phyloP scores from a whole-genome alignment of 441 rosid genomes.

The Eruca vesicaria region DNA sequence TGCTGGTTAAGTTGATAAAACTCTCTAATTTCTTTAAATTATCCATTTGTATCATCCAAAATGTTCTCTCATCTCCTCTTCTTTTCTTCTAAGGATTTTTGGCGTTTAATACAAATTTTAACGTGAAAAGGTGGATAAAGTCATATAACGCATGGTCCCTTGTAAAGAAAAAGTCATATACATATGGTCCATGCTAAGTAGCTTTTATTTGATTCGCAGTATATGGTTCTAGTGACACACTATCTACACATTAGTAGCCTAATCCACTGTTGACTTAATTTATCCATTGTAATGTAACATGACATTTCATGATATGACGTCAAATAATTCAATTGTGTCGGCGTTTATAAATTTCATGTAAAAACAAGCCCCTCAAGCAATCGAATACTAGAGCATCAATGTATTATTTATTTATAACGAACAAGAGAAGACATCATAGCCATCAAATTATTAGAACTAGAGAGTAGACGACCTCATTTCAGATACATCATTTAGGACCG shows the following conservation, averaged over 20 bases:
- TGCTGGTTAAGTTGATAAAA: slow-evolving; percentile 18
- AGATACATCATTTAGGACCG: not conserved
- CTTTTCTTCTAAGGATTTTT: not conserved
- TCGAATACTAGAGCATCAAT: not conserved
- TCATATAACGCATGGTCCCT: slow-evolving; percentile 17
- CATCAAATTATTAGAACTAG: not conserved
- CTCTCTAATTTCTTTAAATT: slow-evolving; percentile 24
- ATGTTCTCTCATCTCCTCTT: not conserved
- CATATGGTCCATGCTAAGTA: slow-evolving; percentile 20
- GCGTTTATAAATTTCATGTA: not conserved
- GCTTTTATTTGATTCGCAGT: slow-evolving; percentile 27
- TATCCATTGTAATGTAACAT: not conserved
- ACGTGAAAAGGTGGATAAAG: not conserved
- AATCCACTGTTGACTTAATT: not conserved
- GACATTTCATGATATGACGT: not conserved
- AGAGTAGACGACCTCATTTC: not conserved
- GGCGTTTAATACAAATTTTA: not conserved
- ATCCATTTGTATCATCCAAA: slow-evolving; percentile 13
- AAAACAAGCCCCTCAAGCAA: not conserved
- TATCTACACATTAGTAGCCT: not conserved
- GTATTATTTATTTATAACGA: not conserved
- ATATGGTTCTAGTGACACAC: slow-evolving; percentile 17
- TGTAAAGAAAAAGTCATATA: slow-evolving; percentile 16
- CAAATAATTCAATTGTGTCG: not conserved
- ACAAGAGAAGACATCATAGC: not conserved